Evolutionary conservation across 352 stramenopile genomes (phyloP).

Genomic region (Phytophthora pinifolia): DNA sequence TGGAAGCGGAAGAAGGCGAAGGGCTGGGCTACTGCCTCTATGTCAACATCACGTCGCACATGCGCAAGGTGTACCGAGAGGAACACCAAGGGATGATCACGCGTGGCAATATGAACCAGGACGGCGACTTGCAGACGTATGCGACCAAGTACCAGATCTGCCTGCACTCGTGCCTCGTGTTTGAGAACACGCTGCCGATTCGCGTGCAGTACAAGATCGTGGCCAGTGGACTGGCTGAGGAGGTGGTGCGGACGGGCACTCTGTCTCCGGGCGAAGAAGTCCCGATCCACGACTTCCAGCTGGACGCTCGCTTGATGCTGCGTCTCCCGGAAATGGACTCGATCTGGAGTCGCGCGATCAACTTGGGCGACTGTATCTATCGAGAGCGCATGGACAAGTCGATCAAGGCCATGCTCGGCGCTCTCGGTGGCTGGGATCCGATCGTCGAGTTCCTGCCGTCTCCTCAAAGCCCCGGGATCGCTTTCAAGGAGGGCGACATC

Average conservation of each 20-base stretch:
- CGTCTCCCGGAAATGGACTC: conserved; percentile 86
- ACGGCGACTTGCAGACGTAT: conserved; percentile 70
- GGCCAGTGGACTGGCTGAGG: conserved; percentile 17
- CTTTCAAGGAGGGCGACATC: conserved; percentile 70
- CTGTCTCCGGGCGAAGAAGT: conserved; percentile 84
- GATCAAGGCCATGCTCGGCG: conserved; percentile 66
- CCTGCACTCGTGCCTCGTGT: conserved; percentile 79
- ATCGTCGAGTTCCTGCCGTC: conserved; percentile 76
- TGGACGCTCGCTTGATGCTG: conserved; percentile 68
- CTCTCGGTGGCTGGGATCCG: conserved; percentile 50
- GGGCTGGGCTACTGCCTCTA: conserved; percentile 82
- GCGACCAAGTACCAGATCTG: conserved; percentile 89
- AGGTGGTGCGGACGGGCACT: conserved; percentile 62
- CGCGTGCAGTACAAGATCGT: conserved; percentile 85
- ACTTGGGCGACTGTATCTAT: conserved; percentile 81
- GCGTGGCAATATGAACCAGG: conserved; percentile 47
- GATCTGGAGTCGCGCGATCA: conserved; percentile 73
- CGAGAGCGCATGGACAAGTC: conserved; percentile 70
- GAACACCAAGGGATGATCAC: conserved; percentile 78
- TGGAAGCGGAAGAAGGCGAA: conserved; percentile 62
- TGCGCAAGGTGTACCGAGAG: conserved; percentile 89
- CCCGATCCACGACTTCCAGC: conserved; percentile 79
- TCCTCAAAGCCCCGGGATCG: conserved; percentile 44
- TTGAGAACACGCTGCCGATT: conserved; percentile 88
- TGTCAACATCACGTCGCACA: conserved; percentile 78